A percentile compares a stretch with the other conserved stretches of the same genome.
Evolutionary conservation across 257 asterid genomes (phyloP).

Genomic region (Penstemon barbatus): DNA sequence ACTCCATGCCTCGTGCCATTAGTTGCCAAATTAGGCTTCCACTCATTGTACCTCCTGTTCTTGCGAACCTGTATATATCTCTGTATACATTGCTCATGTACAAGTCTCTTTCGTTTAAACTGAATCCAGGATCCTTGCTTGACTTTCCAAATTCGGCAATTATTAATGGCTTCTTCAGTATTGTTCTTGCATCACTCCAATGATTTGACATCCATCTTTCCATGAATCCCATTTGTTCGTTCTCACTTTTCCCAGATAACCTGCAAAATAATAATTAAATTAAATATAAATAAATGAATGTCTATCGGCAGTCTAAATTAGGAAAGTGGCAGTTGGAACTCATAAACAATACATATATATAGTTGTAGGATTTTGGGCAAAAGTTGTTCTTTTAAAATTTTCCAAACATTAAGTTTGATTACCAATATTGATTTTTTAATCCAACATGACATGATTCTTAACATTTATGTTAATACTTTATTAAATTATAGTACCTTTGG

Average conservation of each 20-base stretch:
- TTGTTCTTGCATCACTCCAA: constrained; percentile 48
- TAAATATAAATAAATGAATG: not conserved
- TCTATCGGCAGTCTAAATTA: too few relatives aligned
- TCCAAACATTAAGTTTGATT: not conserved
- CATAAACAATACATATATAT: too few relatives aligned
- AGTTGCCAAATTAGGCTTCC: constrained; percentile 82
- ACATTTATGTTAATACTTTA: too few relatives aligned
- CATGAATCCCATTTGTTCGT: constrained; percentile 59
- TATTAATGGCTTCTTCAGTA: constrained; percentile 61
- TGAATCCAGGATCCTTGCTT: constrained; percentile 55
- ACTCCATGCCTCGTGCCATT: constrained; percentile 65
- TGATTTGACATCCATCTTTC: constrained; percentile 65
- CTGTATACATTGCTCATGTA: constrained; percentile 54
- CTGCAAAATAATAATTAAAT: constrained; percentile 30
- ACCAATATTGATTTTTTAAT: constrained; percentile 5
- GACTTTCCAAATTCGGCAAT: constrained; percentile 73
- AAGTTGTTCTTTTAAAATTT: not conserved
- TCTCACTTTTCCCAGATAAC: constrained; percentile 52
- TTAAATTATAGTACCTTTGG: too few relatives aligned
- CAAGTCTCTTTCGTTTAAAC: constrained; percentile 36
- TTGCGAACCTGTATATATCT: constrained; percentile 49
- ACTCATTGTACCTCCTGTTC: constrained; percentile 63
- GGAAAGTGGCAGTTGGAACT: too few relatives aligned
- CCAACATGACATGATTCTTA: not conserved
- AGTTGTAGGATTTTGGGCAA: constrained; percentile 13